phyloP scores from a whole-genome alignment of 2,329 filamentous ascomycete genomes.

The Penicillium sp. region DNA sequence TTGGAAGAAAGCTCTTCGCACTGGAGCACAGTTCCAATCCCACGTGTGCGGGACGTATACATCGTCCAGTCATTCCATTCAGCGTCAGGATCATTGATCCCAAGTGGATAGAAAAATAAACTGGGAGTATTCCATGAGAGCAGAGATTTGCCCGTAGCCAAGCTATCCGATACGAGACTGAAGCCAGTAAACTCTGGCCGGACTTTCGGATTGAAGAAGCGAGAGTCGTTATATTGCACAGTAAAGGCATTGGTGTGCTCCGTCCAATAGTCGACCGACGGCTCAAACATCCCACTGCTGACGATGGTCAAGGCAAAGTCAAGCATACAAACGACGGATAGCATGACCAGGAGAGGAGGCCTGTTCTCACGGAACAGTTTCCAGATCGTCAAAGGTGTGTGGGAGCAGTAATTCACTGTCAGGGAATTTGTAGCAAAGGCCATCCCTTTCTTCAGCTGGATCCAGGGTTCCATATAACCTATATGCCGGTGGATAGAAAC shows the following conservation, averaged over 20 bases:
- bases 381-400: conserved; percentile 9
- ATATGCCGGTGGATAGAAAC: conserved; percentile 20
- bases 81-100: conserved; percentile 6
- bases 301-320: conserved; percentile 15
- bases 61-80: conserved; percentile 7
- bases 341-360: conserved; percentile 2
- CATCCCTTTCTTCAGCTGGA: conserved; percentile 16
- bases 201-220: conserved; percentile 1
- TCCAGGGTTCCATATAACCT: conserved; percentile 22
- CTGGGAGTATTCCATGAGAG: conserved; percentile 14
- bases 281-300: conserved; percentile 23
- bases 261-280: conserved; percentile 5
- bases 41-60: conserved; percentile 7
- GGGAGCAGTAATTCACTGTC: conserved; percentile 11
- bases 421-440: conserved; percentile 8
- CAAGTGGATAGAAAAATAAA: conserved; percentile 6
- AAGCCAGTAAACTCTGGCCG: background rate
- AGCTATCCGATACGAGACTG: conserved; percentile 7
- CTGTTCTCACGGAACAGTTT: conserved; percentile 1
- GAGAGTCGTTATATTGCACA: conserved; percentile 5
- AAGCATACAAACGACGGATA: conserved; percentile 12
- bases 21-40: conserved; percentile 11
- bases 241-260: background rate
- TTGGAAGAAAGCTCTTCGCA: conserved; percentile 2
- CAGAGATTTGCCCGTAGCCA: conserved; percentile 9